These are phyloP conservation scores for Colletotrichum cuscutae DNA, from an alignment of 2,329 filamentous ascomycete species.

Conservation along the genomic window DNA sequence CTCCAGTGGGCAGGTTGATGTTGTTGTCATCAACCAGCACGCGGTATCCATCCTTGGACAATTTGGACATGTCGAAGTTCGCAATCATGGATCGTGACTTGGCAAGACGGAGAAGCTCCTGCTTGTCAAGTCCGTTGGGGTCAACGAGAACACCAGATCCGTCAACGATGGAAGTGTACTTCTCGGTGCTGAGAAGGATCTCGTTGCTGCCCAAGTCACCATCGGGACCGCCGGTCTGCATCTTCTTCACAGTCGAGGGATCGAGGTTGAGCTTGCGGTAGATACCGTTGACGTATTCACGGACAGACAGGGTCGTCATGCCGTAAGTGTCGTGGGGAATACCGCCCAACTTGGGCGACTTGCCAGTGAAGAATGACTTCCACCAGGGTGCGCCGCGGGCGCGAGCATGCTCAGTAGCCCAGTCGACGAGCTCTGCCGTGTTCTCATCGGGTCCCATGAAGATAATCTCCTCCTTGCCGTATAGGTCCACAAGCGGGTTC, in stretches of 20 bases:
- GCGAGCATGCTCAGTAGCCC: constrained; percentile 97
- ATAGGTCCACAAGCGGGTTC: constrained; percentile 95
- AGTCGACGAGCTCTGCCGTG: constrained; percentile 95
- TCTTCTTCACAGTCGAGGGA: constrained; percentile 84
- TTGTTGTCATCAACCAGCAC: constrained; percentile 93
- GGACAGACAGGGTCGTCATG: constrained; percentile 97
- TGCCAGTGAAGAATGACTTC: constrained; percentile 99
- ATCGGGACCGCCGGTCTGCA: constrained; percentile 97
- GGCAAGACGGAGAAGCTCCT: constrained; percentile 86
- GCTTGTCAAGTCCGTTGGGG: constrained; percentile 85
- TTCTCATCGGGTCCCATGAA: constrained; percentile 99
- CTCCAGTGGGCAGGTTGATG: constrained; percentile 86
- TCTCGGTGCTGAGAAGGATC: constrained; percentile 95
- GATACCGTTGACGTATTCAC: constrained; percentile 95
- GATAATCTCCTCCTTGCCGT: constrained; percentile 94
- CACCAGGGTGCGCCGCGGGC: constrained; percentile 93
- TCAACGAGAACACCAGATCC: constrained; percentile 95
- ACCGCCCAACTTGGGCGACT: constrained; percentile 93
- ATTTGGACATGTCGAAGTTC: constrained; percentile 84
- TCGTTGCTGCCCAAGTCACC: constrained; percentile 98
- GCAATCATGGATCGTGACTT: constrained; percentile 90
- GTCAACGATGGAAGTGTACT: constrained; percentile 95
- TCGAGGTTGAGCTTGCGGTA: constrained; percentile 96
- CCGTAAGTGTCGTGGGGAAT: constrained; percentile 97
- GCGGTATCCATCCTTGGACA: constrained; percentile 89